A percentile compares a stretch with the other conserved stretches of the same genome.
Conservation (phyloP, 139 green algal genomes). For the Asterochloris sp. region DNA sequence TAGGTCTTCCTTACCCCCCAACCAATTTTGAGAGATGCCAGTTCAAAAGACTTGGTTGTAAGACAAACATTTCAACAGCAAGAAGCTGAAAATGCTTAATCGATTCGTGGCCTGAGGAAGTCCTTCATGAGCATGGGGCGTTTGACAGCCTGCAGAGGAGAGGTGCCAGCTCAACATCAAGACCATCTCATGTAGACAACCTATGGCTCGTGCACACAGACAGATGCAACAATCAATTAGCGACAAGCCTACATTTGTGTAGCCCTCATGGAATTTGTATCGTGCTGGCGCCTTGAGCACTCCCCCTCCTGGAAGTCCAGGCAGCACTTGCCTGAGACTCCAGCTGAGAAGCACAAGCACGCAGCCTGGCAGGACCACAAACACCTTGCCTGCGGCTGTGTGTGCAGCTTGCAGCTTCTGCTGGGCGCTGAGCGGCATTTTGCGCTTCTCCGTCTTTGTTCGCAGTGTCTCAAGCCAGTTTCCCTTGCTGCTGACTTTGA, state of each 20-base stretch:
- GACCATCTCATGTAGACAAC: no score
- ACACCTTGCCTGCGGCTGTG: conserved; percentile 1
- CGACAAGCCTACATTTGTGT: conserved; percentile 63
- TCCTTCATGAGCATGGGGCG: conserved; percentile 72
- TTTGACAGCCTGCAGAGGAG: conserved; percentile 60
- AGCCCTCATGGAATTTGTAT: conserved; percentile 91
- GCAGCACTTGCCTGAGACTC: not conserved
- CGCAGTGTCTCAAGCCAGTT: conserved; percentile 51
- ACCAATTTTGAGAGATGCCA: conserved; percentile 5
- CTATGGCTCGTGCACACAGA: no score
- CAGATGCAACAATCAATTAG: no score
- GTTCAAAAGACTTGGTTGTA: no score
- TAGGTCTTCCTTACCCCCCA: not conserved
- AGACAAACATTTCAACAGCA: no score
- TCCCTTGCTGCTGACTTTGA: conserved; percentile 24
- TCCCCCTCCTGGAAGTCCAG: not conserved
- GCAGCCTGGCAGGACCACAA: not conserved
- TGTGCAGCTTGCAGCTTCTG: conserved; percentile 8
- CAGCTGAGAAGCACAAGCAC: not conserved
- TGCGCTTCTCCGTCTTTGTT: conserved; percentile 18
- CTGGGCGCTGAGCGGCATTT: not conserved
- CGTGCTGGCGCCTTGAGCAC: conserved; percentile 38
- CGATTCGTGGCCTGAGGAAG: conserved; percentile 39
- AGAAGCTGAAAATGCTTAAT: not conserved
- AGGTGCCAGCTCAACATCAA: no score